Base-by-base conservation (phyloP, 306 rosid genomes). In the Acacia melanoxylon region DNA sequence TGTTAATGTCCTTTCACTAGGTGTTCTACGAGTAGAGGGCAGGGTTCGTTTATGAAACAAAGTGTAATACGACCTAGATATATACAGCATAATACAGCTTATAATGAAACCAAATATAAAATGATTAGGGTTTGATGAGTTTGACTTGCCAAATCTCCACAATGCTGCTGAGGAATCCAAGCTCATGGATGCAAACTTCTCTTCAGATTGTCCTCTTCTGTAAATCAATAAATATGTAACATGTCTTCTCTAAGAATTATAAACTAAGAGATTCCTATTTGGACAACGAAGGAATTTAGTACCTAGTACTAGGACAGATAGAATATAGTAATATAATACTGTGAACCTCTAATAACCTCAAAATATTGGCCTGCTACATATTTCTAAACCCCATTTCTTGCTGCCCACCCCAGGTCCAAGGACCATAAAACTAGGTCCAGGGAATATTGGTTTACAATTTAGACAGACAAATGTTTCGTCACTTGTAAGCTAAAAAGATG, bases 141-240 rank as follows among this genome's bases (percentile, higher is more conserved):
- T 82, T 71, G 84, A 83, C 85, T 78, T 79, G 80, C 70, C 48
- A 68, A 85, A 85, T 74, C 84, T 83, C 90, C 86, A 41, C 12
- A 62, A 40, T 16, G 86, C 74, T 12, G 79, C 58, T 25, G 96
- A 79, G 59, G 89, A 74, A 80, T 78, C 87, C 46, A 91, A 13
- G 68, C 92, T 83, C 49, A 92, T 79, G 3, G 97, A 87, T 48
- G 98, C 93, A 79, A 92, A 95, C 65, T 87, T 83, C 67, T 91
- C 90, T 24, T 85, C 74, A 27, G 98, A 89, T 41, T 85, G 81
- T 69, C 89, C 82, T 75, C 78, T 69, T 85, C 99, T 93, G 96
- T 29, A 16, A 75, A 85, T 70, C 20, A 69, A 40, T 37, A 83
- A 78, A 86, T 49, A 70, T 51, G 73, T 76, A 54, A n/a, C 75